phyloP scores from a whole-genome alignment of 495 filamentous ascomycete genomes.

The Viridothelium virens region DNA sequence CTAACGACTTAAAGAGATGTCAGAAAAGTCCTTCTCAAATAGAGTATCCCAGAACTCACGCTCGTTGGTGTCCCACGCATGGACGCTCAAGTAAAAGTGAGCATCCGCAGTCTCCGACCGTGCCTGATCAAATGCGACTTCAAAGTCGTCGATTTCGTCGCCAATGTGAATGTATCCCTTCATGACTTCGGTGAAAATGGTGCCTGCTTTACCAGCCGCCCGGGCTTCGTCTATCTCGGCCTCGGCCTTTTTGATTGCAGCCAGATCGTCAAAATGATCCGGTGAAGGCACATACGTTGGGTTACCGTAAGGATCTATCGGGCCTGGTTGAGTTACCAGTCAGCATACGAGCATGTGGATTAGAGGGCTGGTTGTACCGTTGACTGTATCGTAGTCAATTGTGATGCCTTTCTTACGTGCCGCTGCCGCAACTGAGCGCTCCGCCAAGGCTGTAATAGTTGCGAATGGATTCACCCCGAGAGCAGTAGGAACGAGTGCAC shows the following conservation, averaged over 20 bases:
- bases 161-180: conserved; percentile 52
- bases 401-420: conserved; percentile 35
- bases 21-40: background rate
- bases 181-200: conserved; percentile 59
- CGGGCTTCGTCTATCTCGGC: conserved; percentile 20
- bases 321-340: background rate
- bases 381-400: conserved; percentile 45
- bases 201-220: conserved; percentile 37
- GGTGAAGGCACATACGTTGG: conserved; percentile 21
- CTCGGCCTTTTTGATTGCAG: conserved; percentile 19
- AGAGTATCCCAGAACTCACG: conserved; percentile 9
- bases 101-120: conserved; percentile 47
- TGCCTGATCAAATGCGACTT: conserved; percentile 47
- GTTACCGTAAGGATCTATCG: conserved; percentile 31
- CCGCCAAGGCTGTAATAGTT: conserved; percentile 60
- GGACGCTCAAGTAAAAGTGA: conserved; percentile 53
- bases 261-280: conserved; percentile 23
- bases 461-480: conserved; percentile 63
- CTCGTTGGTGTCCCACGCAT: conserved; percentile 38
- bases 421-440: conserved; percentile 50
- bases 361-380: conserved; percentile 32
- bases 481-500: conserved; percentile 54
- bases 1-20: conserved; percentile 29
- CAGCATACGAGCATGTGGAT: background rate
- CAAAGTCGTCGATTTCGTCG: conserved; percentile 44